These are phyloP conservation scores for Viola odorata DNA, from an alignment of 345 rosid genomes.

Conservation along the genomic window DNA sequence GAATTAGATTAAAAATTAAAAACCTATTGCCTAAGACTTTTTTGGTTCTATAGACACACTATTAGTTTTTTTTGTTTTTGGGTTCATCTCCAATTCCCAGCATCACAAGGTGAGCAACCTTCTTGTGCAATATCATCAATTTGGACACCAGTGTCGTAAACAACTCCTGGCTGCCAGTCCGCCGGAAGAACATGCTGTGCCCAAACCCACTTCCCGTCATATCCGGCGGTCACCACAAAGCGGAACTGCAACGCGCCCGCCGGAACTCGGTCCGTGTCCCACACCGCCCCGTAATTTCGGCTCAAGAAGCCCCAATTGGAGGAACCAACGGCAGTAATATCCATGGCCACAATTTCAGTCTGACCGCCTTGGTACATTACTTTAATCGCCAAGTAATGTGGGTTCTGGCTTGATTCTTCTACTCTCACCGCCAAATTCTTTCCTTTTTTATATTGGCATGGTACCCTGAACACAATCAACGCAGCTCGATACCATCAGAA, in stretches of 20 bases:
- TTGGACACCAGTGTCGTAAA: slow-evolving; percentile 69
- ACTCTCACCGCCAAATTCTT: slow-evolving; percentile 71
- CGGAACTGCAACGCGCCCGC: slow-evolving; percentile 69
- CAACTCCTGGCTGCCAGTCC: slow-evolving; percentile 53
- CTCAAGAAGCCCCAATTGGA: slow-evolving; percentile 67
- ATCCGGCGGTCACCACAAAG: slow-evolving; percentile 70
- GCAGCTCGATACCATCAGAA: too few species aligned
- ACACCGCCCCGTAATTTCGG: slow-evolving; percentile 70
- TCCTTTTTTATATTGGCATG: slow-evolving; percentile 62
- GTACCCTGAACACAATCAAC: slow-evolving; percentile 48
- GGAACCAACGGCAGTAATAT: slow-evolving; percentile 68
- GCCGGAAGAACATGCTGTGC: slow-evolving; percentile 64
- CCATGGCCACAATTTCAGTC: slow-evolving; percentile 74
- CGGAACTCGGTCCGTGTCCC: slow-evolving; percentile 69
- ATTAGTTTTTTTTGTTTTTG: too few species aligned
- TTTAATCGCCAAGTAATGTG: slow-evolving; percentile 64
- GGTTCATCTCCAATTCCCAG: slow-evolving; percentile 43
- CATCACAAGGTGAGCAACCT: slow-evolving; percentile 67
- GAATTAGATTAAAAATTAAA: too few species aligned
- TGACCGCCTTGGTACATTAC: slow-evolving; percentile 88
- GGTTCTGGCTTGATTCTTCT: slow-evolving; percentile 81
- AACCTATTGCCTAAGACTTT: too few species aligned
- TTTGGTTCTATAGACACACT: too few species aligned
- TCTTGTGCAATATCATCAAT: slow-evolving; percentile 79
- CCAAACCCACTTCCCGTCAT: slow-evolving; percentile 82